Conservation (phyloP, 2,329 filamentous ascomycete genomes). For the Aspergillus fructus region DNA sequence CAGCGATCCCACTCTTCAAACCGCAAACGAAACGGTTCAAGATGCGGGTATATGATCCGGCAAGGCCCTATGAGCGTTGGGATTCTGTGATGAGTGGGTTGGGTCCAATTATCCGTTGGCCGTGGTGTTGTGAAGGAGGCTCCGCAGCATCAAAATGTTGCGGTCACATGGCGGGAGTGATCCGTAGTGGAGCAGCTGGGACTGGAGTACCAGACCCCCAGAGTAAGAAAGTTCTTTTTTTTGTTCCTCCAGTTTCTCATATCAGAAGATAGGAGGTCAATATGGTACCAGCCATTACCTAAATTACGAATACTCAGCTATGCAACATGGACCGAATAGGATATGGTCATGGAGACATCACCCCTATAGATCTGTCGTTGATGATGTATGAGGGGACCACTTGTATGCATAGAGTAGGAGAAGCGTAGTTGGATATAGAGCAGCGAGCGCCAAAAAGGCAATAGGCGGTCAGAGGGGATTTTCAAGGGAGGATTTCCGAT, state of each 20-base stretch:
- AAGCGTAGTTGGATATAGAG: background rate
- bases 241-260: background rate
- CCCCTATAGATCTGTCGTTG: background rate
- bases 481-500: background rate
- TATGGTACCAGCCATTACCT: background rate
- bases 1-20: background rate
- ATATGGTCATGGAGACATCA: background rate
- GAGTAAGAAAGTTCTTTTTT: background rate
- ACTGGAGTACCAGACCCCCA: background rate
- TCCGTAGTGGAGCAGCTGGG: background rate
- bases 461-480: background rate
- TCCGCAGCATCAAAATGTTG: background rate
- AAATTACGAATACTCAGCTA: background rate
- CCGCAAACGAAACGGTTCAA: background rate
- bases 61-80: background rate
- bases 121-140: background rate
- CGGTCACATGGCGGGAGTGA: constrained; percentile 3
- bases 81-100: background rate
- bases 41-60: background rate
- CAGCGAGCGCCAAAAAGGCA: background rate
- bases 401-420: background rate
- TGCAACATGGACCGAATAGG: background rate
- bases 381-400: background rate
- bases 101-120: background rate
- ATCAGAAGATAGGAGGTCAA: background rate